phyloP scores from a whole-genome alignment of 768 basidiomycete genomes.

The Boletus sp. region DNA sequence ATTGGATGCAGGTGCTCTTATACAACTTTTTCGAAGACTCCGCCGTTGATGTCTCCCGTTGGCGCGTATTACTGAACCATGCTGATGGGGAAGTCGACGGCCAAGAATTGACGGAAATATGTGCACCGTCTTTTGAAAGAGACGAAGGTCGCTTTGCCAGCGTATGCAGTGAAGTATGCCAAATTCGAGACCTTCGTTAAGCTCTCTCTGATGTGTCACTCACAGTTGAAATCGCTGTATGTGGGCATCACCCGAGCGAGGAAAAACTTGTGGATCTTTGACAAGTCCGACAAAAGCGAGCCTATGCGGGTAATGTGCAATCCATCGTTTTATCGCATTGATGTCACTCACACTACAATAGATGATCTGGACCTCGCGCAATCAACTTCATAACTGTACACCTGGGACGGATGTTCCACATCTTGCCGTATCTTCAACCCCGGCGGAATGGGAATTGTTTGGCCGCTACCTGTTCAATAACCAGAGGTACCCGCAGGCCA shows the following conservation, averaged over 20 bases:
- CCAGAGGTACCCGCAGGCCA: slow-evolving; percentile 48
- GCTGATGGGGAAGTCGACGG: slow-evolving; percentile 24
- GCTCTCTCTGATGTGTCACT: background rate
- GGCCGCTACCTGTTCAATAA: slow-evolving; percentile 41
- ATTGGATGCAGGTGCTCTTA: slow-evolving; percentile 52
- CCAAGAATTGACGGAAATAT: slow-evolving; percentile 9
- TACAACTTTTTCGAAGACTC: slow-evolving; percentile 79
- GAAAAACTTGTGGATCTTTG: slow-evolving; percentile 69
- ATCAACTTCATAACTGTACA: slow-evolving; percentile 48
- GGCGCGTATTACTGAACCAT: slow-evolving; percentile 56
- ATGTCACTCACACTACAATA: slow-evolving; percentile 19
- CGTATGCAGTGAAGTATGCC: slow-evolving; percentile 55
- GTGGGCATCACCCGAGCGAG: slow-evolving; percentile 70
- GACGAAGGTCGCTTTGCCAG: slow-evolving; percentile 49
- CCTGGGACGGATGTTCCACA: slow-evolving; percentile 50
- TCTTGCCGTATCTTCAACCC: slow-evolving; percentile 53
- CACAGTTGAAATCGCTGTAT: slow-evolving; percentile 64
- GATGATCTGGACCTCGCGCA: slow-evolving; percentile 50
- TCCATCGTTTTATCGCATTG: background rate
- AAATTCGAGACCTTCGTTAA: background rate
- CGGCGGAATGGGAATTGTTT: slow-evolving; percentile 45
- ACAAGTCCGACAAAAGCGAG: slow-evolving; percentile 53
- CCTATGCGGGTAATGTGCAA: slow-evolving; percentile 49
- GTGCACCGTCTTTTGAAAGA: slow-evolving; percentile 44
- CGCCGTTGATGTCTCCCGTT: slow-evolving; percentile 45